phyloP scores from a whole-genome alignment of 1,139 yeast genomes.

The Nakaseomyces nivariensis region DNA sequence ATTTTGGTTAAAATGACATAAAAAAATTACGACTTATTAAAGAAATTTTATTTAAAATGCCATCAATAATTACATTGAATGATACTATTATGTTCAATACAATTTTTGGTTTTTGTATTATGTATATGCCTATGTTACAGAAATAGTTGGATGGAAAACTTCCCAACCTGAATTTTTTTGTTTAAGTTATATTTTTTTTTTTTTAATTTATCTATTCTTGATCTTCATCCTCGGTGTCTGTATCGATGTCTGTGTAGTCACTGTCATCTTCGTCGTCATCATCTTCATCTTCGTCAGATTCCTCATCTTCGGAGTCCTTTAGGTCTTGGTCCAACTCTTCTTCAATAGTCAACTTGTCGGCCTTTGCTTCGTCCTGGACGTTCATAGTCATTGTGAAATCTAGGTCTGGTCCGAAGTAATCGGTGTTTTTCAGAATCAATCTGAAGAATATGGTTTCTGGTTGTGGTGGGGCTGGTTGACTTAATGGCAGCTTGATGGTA shows the following conservation, averaged over 20 bases:
- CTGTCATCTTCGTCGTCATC: conserved; percentile 43
- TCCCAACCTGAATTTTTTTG: background rate
- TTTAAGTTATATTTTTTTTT: background rate
- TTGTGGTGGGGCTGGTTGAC: conserved; percentile 61
- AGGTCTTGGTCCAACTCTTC: conserved; percentile 7
- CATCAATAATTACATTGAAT: too few species aligned
- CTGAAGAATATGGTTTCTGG: conserved; percentile 58
- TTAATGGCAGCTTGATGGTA: conserved; percentile 63
- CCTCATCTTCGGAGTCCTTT: conserved; percentile 13
- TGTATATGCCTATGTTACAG: background rate
- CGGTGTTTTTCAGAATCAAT: conserved; percentile 51
- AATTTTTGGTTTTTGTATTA: background rate
- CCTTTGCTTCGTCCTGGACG: conserved; percentile 34
- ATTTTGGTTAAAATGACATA: background rate
- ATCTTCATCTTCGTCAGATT: conserved; percentile 28
- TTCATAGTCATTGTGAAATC: conserved; percentile 57
- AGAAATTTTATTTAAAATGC: too few species aligned
- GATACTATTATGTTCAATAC: too few species aligned
- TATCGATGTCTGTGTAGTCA: conserved; percentile 36
- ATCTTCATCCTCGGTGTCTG: conserved; percentile 34
- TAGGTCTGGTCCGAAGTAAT: conserved; percentile 62
- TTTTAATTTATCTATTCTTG: background rate
- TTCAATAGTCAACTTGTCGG: conserved; percentile 32
- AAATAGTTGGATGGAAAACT: background rate
- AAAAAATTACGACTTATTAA: background rate